Evolutionary conservation across 2,329 filamentous ascomycete genomes (phyloP), one percentile per base, ranked within the genome.

Genomic region (Talaromyces sp.): DNA sequence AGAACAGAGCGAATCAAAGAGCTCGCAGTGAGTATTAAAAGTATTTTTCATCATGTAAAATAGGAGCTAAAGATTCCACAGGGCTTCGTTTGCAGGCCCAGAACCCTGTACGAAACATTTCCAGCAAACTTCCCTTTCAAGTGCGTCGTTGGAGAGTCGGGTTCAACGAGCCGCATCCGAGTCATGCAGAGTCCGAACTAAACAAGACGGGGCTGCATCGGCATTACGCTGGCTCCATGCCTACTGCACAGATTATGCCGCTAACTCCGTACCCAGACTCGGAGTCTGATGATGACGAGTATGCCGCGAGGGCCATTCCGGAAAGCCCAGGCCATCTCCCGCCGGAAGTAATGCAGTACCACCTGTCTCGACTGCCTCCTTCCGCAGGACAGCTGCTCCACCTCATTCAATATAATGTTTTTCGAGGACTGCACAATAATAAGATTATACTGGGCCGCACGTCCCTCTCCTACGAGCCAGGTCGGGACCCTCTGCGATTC

Each of bases 341-440:
- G 36, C 17, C 16, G 43, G 14, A 19, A 22, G 19, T 17, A 14
- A 17, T 4, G 10, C 32, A 41, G 40, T 49, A 2, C n/a, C 13
- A 11, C 3, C 3, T 13, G 9, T 16, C 39, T 14, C 19, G 47
- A 7, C 9, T 27, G 9, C 16, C 52, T 11, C 49, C 58, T 16
- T 51, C 58, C 6, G 49, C 56, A 20, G 63, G 65, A 44, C 61
- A 64, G 44, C 48, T 69, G 19, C 54, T 68, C 32, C 54, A 58
- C 20, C 54, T 67, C 9, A 59, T 67, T 24, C 63, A 66, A 10
- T 65, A 58, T 43, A 69, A 69, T 24, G 60, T 63, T 6, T 66
- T 61, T 40, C 62, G 66, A 5, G 65, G 52, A 3, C 35, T 67
- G 2, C 51, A 57, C 37, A 39, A 39, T 14, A 66, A 66, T 44